Base-by-base conservation (phyloP, 331 rosid genomes). In the Dryas integrifolia region DNA sequence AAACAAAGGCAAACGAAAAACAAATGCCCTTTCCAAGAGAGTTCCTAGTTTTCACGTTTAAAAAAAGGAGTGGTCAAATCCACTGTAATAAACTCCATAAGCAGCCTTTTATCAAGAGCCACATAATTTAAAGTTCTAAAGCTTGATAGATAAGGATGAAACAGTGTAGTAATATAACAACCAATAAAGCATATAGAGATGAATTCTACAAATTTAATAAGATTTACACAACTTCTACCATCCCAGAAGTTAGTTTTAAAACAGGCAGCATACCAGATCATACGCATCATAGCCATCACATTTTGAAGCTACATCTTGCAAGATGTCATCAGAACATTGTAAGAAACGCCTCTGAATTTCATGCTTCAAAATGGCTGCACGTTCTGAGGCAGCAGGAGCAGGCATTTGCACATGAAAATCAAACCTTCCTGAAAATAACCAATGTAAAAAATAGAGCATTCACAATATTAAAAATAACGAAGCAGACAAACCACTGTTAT, bases 241-340 rank as follows among this genome's bases (percentile, higher is more conserved):
- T 41, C 55, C 15, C 55, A 66, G 47, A 18, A 59, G 61, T 3
- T 3, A 63, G 35, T 48, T 16, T 59, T 16, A 55, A 43, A 61
- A 72, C 41, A 77, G 70, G 55, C 9, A 24, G 72, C 74, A 83
- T 87, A 94, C 98, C 97, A 94, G 86, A 86, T 94, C 98, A 84
- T 94, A 91, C 39, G 97, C 92, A 85, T 94, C 98, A 89, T 91
- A 91, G 62, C 97, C 98, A 72, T 94, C 98, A 71, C 98, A 91
- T 84, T 86, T 94, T 52, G 81, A 83, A 80, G 97, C 96, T 75
- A 91, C 82, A 49, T 94, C 92, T 70, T 83, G 86, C 74, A 94
- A 80, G 81, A 82, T 81, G 67, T 85, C 88, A 72, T 94, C 96
- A 51, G 86, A 78, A 62, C 97, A 94, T 60, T 78, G 88, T 77